phyloP scores from a whole-genome alignment of 2,329 filamentous ascomycete genomes.

The Talaromyces sp. region DNA sequence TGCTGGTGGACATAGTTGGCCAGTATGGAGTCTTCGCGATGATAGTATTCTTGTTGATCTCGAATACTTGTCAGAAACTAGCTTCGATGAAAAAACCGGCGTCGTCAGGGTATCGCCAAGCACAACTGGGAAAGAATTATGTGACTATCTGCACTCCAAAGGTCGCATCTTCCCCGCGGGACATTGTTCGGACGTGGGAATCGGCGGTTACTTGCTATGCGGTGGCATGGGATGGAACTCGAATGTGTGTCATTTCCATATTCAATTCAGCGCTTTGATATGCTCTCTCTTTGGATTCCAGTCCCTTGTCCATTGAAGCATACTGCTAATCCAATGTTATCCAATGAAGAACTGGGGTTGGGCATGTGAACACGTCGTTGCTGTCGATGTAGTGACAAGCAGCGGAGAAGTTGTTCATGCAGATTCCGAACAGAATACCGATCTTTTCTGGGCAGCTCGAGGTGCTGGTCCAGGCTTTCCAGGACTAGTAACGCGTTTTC shows the following conservation, averaged over 20 bases:
- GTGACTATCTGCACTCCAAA: not conserved
- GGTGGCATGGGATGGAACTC: constrained; percentile 8
- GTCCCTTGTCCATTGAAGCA: not conserved
- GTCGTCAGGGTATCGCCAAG: not conserved
- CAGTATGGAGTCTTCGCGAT: constrained; percentile 13
- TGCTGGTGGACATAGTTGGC: constrained; percentile 46
- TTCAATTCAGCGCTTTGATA: not conserved
- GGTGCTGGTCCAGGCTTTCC: constrained; percentile 45
- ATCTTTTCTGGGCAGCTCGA: constrained; percentile 46
- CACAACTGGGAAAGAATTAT: not conserved
- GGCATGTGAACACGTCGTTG: constrained; percentile 44
- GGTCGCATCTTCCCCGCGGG: not conserved
- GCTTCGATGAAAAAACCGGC: not conserved
- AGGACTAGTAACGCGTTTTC: constrained; percentile 48
- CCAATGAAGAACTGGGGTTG: constrained; percentile 32
- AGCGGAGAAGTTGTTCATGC: constrained; percentile 25
- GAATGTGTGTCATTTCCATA: not conserved
- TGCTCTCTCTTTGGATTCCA: not conserved
- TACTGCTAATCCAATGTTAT: not conserved
- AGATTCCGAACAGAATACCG: constrained; percentile 31
- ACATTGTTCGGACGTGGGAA: constrained; percentile 1
- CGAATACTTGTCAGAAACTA: not conserved
- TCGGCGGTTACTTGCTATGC: not conserved
- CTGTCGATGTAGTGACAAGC: constrained; percentile 45
- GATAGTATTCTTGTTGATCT: constrained; percentile 1